Evolutionary conservation across 768 basidiomycete species (phyloP), one percentile per base, ranked within the genome.

Genomic region (Mycena capillaripes): DNA sequence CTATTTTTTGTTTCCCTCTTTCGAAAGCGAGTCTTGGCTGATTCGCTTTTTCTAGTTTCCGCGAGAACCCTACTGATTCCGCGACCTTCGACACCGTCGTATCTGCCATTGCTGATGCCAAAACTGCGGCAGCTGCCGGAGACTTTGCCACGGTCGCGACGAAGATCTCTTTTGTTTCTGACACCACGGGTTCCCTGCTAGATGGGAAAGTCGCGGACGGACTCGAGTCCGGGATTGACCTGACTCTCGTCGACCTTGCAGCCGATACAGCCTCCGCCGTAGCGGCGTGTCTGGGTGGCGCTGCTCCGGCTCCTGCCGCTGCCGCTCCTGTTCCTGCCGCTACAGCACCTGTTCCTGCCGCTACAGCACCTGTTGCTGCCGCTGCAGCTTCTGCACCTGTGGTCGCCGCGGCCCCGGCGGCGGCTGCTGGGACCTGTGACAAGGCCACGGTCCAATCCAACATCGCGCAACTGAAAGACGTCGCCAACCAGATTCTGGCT

Each of bases 31-130:
- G n/a, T n/a, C n/a, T n/a, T n/a, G n/a, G n/a, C n/a, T n/a, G n/a
- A n/a, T n/a, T n/a, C 5, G 1, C 10, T 27, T 14, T 11, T 9
- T 29, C 25, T 7, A 65, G 50, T 25, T 55, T 42, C 50, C 50
- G 50, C 50, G 7, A 9, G 17, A 38, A 52, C 60, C 29, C 38
- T 19, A 29, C 27, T 0, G 23, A 55, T 2, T 16, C 17, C n/a
- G 52, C 63, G 16, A 42, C 52, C 6, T 53, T 42, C 19, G 52
- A 53, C 52, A 53, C 52, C 1, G 63, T 65, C 12, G 50, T 65
- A 6, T 11, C 50, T 16, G 63, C 63, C 36, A 38, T 65, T 14
- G 63, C n/a, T 36, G 52, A 38, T 23, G 63, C 63, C 27, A n/a
- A 4, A 7, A 40, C 32, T 19, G 63, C 63, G 21, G 52, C 27